Conservation (phyloP, 768 basidiomycete species). For the Galerina sulciceps region DNA sequence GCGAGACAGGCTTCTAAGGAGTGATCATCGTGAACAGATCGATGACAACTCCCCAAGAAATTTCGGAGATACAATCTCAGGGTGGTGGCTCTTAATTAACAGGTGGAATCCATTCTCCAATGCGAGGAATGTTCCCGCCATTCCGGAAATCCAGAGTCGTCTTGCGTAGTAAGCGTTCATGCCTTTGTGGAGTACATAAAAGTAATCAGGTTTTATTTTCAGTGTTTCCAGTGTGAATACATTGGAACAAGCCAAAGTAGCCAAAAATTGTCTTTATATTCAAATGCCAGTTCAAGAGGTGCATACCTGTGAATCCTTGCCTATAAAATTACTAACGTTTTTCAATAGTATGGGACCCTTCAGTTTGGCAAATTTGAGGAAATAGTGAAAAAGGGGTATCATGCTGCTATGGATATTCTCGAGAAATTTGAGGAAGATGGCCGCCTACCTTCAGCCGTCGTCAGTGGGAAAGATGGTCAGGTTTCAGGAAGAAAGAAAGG, state of each 20-base stretch:
- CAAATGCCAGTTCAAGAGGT: slow-evolving; percentile 95
- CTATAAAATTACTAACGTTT: not conserved
- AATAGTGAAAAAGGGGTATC: slow-evolving; percentile 82
- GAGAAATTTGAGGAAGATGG: slow-evolving; percentile 84
- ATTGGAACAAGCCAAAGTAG: slow-evolving; percentile 92
- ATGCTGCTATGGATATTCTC: slow-evolving; percentile 71
- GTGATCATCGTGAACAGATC: slow-evolving; percentile 46
- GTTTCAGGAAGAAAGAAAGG: slow-evolving; percentile 66
- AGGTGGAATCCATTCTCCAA: slow-evolving; percentile 91
- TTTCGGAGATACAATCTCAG: slow-evolving; percentile 94
- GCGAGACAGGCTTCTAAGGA: not conserved
- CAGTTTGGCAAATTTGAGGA: slow-evolving; percentile 91
- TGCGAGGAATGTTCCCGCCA: slow-evolving; percentile 77
- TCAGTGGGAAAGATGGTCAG: slow-evolving; percentile 58
- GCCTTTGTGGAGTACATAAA: not conserved
- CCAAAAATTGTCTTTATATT: slow-evolving; percentile 89
- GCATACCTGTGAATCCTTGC: slow-evolving; percentile 17
- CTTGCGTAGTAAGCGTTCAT: slow-evolving; percentile 82
- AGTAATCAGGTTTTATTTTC: slow-evolving; percentile 6
- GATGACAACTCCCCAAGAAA: slow-evolving; percentile 96
- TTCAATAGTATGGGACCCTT: slow-evolving; percentile 80
- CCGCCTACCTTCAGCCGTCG: slow-evolving; percentile 73
- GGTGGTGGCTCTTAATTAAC: slow-evolving; percentile 95
- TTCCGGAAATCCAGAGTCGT: slow-evolving; percentile 92
- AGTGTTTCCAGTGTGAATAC: slow-evolving; percentile 97